Conservation (phyloP, 1,284 basidiomycete species). For the Lentinula novae-zelandiae region DNA sequence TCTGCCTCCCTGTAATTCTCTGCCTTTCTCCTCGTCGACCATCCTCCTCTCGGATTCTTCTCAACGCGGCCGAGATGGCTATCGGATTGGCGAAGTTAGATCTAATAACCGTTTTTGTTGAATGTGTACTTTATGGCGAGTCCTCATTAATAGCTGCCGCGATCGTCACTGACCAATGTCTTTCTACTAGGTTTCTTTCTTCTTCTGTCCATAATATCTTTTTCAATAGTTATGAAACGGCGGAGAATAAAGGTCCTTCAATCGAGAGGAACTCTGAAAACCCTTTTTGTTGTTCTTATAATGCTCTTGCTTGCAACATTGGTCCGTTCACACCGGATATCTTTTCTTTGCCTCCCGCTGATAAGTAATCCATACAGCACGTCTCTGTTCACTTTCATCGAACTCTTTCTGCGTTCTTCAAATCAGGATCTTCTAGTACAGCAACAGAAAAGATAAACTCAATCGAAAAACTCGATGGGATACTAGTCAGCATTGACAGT, state of each 20-base stretch:
- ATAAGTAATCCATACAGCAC: background rate
- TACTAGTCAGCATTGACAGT: background rate
- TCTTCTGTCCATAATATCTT: background rate
- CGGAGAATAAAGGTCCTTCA: background rate
- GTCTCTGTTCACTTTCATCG: background rate
- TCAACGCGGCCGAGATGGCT: background rate
- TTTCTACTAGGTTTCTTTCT: background rate
- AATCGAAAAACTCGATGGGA: background rate
- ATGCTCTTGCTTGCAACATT: constrained; percentile 4
- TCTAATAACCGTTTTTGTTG: constrained; percentile 1
- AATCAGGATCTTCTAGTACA: background rate
- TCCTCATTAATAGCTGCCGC: too few relatives aligned
- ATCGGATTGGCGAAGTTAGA: background rate
- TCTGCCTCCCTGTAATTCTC: background rate
- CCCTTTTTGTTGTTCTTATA: background rate
- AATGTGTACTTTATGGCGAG: constrained; percentile 1
- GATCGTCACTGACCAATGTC: background rate
- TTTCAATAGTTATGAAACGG: background rate
- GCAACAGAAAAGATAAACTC: background rate
- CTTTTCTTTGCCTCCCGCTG: background rate
- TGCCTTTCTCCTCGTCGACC: background rate
- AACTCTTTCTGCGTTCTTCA: background rate
- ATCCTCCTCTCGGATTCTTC: background rate
- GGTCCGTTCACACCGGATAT: background rate
- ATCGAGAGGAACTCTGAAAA: background rate